These are phyloP conservation scores for Endocarpon pusillum DNA, from an alignment of 495 filamentous ascomycete species.

Conservation along the genomic window DNA sequence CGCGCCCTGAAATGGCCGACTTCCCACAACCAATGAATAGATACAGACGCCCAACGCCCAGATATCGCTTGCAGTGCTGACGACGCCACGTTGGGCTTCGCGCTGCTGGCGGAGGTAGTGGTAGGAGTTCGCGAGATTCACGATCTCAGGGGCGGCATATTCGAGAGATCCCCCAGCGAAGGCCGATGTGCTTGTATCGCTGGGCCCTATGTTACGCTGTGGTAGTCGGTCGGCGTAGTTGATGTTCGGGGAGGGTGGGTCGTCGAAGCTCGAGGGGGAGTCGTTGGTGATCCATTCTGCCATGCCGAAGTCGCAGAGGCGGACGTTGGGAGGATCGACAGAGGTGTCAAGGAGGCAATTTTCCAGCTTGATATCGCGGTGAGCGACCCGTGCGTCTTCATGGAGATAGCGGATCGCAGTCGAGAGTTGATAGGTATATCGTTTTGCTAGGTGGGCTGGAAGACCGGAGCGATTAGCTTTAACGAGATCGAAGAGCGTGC, in stretches of 20 bases:
- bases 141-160: constrained; percentile 46
- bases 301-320: constrained; percentile 63
- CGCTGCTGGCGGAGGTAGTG: not conserved
- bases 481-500: constrained; percentile 54
- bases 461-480: constrained; percentile 42
- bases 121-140: constrained; percentile 21
- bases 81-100: constrained; percentile 19
- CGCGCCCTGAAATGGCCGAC: constrained; percentile 46
- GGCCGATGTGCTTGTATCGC: constrained; percentile 33
- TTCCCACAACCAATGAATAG: constrained; percentile 45
- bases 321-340: constrained; percentile 37
- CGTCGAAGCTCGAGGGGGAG: constrained; percentile 24
- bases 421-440: constrained; percentile 51
- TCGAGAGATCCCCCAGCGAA: constrained; percentile 44
- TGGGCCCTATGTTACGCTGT: constrained; percentile 34
- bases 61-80: constrained; percentile 43
- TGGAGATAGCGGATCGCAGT: constrained; percentile 56
- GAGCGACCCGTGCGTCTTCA: constrained; percentile 52
- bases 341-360: constrained; percentile 51
- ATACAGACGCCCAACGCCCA: constrained; percentile 60
- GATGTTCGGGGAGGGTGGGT: constrained; percentile 31
- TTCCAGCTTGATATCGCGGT: constrained; percentile 62
- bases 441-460: constrained; percentile 32
- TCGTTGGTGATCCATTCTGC: constrained; percentile 51
- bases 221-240: constrained; percentile 29